Percentiles rank a stretch among this genome's conserved stretches.
Evolutionary conservation across 169 alveolate species (phyloP).

Genomic region (Perkinsus olseni): DNA sequence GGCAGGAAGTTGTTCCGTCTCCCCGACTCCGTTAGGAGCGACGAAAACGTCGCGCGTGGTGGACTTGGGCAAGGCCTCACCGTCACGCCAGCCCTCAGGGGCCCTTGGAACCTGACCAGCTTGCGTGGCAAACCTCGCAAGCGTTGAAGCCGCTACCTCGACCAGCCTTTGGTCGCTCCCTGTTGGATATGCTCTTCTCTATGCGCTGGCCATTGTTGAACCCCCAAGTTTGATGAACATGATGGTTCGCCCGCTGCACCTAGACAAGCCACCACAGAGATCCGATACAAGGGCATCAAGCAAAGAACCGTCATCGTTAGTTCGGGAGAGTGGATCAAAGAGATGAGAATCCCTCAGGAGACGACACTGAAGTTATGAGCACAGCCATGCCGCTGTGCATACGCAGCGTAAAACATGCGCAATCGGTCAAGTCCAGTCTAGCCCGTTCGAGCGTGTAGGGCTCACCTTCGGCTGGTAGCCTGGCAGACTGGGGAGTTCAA

Average conservation of each 20-base stretch:
- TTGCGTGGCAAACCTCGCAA: neutral
- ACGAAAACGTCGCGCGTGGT: neutral
- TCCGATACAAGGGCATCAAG: too few relatives aligned
- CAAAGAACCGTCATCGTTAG: too few relatives aligned
- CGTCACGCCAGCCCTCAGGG: neutral
- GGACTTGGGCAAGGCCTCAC: neutral
- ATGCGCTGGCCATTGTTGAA: neutral
- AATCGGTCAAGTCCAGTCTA: too few relatives aligned
- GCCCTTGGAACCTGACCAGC: neutral
- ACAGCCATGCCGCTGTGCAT: too few relatives aligned
- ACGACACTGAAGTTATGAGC: too few relatives aligned
- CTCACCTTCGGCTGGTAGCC: neutral
- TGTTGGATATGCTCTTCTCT: neutral
- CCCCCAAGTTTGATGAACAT: neutral
- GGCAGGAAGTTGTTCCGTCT: conserved; percentile 13
- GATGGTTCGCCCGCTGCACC: neutral
- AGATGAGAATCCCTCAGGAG: too few relatives aligned
- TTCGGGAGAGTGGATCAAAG: too few relatives aligned
- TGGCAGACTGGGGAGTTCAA: neutral
- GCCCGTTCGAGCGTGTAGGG: too few relatives aligned
- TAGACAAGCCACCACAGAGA: neutral
- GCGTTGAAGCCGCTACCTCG: neutral
- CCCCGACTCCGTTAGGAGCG: neutral
- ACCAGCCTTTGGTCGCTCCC: neutral
- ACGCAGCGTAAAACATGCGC: too few relatives aligned